A percentile compares a stretch with the other conserved stretches of the same genome.
phyloP scores from a whole-genome alignment of 2,329 filamentous ascomycete species.

The Botryosphaeria dothidea region DNA sequence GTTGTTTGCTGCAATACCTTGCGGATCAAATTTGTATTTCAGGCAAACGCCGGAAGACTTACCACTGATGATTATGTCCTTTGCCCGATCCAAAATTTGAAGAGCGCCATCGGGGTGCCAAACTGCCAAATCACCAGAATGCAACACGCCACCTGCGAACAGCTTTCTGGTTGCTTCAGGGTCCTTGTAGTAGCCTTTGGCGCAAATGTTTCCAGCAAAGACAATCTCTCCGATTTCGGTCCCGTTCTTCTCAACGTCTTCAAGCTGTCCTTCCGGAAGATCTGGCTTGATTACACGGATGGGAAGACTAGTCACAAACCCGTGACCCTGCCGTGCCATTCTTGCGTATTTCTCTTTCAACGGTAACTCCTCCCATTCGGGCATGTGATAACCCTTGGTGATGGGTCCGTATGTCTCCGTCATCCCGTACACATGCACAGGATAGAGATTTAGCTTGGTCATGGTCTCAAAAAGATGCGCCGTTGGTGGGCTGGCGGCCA shows the following conservation, averaged over 20 bases:
- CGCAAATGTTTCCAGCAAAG: slow-evolving; percentile 88
- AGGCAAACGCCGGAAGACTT: too few species aligned
- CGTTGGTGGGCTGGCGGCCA: slow-evolving; percentile 88
- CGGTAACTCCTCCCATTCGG: slow-evolving; percentile 76
- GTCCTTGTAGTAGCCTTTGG: slow-evolving; percentile 91
- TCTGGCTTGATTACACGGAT: slow-evolving; percentile 80
- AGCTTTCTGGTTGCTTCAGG: slow-evolving; percentile 80
- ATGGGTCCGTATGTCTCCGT: slow-evolving; percentile 93
- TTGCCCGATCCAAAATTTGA: slow-evolving; percentile 90
- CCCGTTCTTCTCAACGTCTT: slow-evolving; percentile 69
- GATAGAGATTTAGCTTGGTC: slow-evolving; percentile 80
- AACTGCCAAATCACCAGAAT: slow-evolving; percentile 90
- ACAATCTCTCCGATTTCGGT: slow-evolving; percentile 82
- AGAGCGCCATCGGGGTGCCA: slow-evolving; percentile 89
- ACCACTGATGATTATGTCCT: slow-evolving; percentile 98
- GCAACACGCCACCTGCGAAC: slow-evolving; percentile 81
- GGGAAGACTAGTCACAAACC: slow-evolving; percentile 80
- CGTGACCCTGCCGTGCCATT: slow-evolving; percentile 94
- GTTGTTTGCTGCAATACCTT: too few species aligned
- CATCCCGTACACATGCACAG: slow-evolving; percentile 89
- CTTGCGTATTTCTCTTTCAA: slow-evolving; percentile 76
- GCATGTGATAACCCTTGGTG: slow-evolving; percentile 88
- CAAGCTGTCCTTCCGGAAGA: slow-evolving; percentile 48
- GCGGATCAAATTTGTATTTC: too few species aligned
- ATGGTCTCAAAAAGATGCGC: slow-evolving; percentile 92